Percentiles rank a stretch among this genome's conserved stretches.
Conservation (phyloP, 768 basidiomycete genomes). For the Chiua virens region DNA sequence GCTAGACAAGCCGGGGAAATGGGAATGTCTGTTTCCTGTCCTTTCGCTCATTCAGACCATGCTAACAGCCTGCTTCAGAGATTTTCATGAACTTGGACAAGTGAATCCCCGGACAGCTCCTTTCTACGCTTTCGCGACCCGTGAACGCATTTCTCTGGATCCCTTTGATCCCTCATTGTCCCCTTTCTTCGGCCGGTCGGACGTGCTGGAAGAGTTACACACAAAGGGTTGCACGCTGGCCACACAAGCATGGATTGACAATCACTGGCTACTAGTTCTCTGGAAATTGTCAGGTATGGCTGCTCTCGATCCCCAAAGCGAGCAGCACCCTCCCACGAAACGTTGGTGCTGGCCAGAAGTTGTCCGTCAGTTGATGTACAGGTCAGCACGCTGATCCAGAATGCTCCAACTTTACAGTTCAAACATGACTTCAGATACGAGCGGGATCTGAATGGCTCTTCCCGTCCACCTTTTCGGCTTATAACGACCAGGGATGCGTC, state of each 20-base stretch:
- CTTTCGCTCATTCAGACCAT: not conserved
- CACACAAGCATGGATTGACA: conserved; percentile 81
- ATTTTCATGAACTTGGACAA: conserved; percentile 48
- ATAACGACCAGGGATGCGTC: conserved; percentile 85
- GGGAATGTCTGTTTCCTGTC: conserved; percentile 47
- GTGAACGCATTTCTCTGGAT: conserved; percentile 30
- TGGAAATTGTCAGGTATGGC: conserved; percentile 95
- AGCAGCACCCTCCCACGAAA: conserved; percentile 42
- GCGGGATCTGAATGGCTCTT: conserved; percentile 74
- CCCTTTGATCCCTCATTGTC: conserved; percentile 16
- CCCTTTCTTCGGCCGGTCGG: conserved; percentile 45
- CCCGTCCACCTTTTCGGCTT: conserved; percentile 78
- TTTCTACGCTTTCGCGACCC: conserved; percentile 59
- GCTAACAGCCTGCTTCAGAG: conserved; percentile 36
- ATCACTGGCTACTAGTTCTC: conserved; percentile 86
- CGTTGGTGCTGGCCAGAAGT: conserved; percentile 86
- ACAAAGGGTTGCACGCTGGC: conserved; percentile 63
- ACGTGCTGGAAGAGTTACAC: conserved; percentile 56
- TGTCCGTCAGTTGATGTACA: conserved; percentile 79
- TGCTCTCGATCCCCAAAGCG: conserved; percentile 64
- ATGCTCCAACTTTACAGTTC: not conserved
- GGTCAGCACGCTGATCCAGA: conserved; percentile 47
- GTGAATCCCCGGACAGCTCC: conserved; percentile 55
- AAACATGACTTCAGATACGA: conserved; percentile 66
- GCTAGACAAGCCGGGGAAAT: conserved; percentile 44